These are phyloP conservation scores for Thymus mandschuricus DNA, from an alignment of 257 asterid genomes.

Conservation along the genomic window DNA sequence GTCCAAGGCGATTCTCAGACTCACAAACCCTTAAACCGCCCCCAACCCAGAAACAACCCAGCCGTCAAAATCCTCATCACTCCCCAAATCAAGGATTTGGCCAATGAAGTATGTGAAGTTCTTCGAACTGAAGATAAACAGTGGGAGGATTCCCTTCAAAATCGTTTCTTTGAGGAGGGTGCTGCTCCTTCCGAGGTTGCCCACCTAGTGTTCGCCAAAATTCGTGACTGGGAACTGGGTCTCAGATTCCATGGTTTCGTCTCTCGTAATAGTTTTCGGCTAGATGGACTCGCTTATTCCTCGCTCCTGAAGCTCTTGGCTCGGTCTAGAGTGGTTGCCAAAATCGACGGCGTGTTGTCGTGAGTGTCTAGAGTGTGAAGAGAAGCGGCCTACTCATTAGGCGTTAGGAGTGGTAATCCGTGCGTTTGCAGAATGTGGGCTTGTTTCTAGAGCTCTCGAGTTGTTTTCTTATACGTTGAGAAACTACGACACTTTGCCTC, in stretches of 20 bases:
- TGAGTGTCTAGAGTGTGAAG: constrained; percentile 61
- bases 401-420: constrained; percentile 60
- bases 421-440: constrained; percentile 58
- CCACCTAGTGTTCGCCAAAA: constrained; percentile 84
- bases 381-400: constrained; percentile 68
- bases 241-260: constrained; percentile 74
- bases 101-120: constrained; percentile 60
- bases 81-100: constrained; percentile 48
- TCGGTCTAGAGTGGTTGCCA: constrained; percentile 51
- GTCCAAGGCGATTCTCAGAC: constrained; percentile 73
- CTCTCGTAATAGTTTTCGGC: constrained; percentile 45
- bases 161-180: constrained; percentile 60
- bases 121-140: constrained; percentile 52
- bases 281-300: constrained; percentile 78
- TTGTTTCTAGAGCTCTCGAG: constrained; percentile 67
- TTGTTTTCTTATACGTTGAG: constrained; percentile 54
- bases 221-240: constrained; percentile 70
- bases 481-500: constrained; percentile 48
- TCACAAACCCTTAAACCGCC: constrained; percentile 59
- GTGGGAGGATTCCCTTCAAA: constrained; percentile 66
- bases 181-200: constrained; percentile 76
- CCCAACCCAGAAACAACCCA: constrained; percentile 44
- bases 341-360: constrained; percentile 58
- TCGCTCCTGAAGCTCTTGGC: constrained; percentile 85
- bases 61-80: constrained; percentile 34